These are phyloP conservation scores for Leccinum variicolor DNA, from an alignment of 768 basidiomycete genomes.

Conservation along the genomic window DNA sequence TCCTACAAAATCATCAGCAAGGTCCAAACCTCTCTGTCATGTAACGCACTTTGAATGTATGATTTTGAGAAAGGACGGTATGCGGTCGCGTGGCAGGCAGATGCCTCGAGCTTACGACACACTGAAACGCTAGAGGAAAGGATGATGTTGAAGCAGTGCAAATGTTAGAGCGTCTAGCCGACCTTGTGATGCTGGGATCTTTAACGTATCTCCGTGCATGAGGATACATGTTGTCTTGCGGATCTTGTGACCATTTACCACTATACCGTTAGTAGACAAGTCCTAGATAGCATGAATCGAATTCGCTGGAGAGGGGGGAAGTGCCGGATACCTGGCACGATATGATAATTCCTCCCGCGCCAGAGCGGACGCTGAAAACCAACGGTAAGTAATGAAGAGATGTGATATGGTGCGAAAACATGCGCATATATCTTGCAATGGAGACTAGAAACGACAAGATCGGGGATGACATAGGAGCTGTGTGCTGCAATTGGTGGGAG, in stretches of 20 bases:
- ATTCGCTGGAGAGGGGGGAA: not conserved
- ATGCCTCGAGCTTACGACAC: slow-evolving; percentile 54
- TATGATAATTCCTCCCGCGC: slow-evolving; percentile 68
- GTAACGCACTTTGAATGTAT: slow-evolving; percentile 48
- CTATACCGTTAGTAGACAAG: slow-evolving; percentile 70
- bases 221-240: slow-evolving; percentile 66
- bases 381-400: not conserved
- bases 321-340: slow-evolving; percentile 62
- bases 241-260: slow-evolving; percentile 67
- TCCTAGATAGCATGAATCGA: slow-evolving; percentile 45
- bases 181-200: slow-evolving; percentile 68
- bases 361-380: slow-evolving; percentile 56
- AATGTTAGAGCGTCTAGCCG: not conserved
- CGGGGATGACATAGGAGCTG: slow-evolving; percentile 60
- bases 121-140: slow-evolving; percentile 55
- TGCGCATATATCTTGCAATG: slow-evolving; percentile 83
- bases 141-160: not conserved
- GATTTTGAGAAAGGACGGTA: slow-evolving; percentile 54
- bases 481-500: slow-evolving; percentile 1
- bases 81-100: slow-evolving; percentile 52
- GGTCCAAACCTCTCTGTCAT: not conserved
- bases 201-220: slow-evolving; percentile 71
- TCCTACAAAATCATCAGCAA: slow-evolving; percentile 34
- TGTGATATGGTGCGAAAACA: slow-evolving; percentile 18
- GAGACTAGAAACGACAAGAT: slow-evolving; percentile 60